Percentiles rank a stretch among this genome's conserved stretches.
Evolutionary conservation across 2,329 filamentous ascomycete genomes (phyloP).

Genomic region (Xylaria polymorpha): DNA sequence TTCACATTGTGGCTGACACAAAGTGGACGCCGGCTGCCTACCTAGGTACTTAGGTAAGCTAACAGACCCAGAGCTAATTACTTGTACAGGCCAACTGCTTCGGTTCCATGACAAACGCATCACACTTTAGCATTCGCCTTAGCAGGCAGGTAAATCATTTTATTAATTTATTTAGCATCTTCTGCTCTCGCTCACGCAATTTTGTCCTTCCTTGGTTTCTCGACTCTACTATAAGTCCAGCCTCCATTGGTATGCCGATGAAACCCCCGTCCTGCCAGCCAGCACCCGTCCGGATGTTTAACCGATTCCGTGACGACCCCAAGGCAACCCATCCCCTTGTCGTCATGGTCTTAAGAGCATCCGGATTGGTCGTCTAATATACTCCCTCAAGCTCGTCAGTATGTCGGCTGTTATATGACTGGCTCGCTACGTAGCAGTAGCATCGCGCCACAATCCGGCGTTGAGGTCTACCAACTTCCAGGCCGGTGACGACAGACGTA

Average conservation of each 20-base stretch:
- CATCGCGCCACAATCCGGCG: constrained; percentile 34
- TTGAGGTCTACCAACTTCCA: constrained; percentile 11
- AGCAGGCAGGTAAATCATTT: background rate
- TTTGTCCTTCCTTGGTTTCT: too few relatives aligned
- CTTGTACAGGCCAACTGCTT: too few relatives aligned
- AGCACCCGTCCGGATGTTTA: constrained; percentile 25
- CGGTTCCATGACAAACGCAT: background rate
- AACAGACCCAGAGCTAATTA: too few relatives aligned
- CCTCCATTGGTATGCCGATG: constrained; percentile 1
- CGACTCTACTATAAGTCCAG: background rate
- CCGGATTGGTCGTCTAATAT: constrained; percentile 13
- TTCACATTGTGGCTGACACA: background rate
- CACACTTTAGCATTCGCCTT: background rate
- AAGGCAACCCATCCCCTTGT: constrained; percentile 10
- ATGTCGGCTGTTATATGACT: constrained; percentile 37
- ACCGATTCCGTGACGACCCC: constrained; percentile 21
- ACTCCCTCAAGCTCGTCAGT: constrained; percentile 20
- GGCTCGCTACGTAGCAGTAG: constrained; percentile 42
- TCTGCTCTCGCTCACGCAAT: background rate
- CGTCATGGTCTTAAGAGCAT: constrained; percentile 4
- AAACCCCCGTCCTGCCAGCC: background rate
- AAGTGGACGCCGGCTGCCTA: too few relatives aligned
- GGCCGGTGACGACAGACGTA: constrained; percentile 25
- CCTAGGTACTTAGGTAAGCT: too few relatives aligned
- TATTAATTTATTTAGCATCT: background rate